These are phyloP conservation scores for Helotiales sp. DNA, from an alignment of 2,329 filamentous ascomycete genomes.

Conservation along the genomic window DNA sequence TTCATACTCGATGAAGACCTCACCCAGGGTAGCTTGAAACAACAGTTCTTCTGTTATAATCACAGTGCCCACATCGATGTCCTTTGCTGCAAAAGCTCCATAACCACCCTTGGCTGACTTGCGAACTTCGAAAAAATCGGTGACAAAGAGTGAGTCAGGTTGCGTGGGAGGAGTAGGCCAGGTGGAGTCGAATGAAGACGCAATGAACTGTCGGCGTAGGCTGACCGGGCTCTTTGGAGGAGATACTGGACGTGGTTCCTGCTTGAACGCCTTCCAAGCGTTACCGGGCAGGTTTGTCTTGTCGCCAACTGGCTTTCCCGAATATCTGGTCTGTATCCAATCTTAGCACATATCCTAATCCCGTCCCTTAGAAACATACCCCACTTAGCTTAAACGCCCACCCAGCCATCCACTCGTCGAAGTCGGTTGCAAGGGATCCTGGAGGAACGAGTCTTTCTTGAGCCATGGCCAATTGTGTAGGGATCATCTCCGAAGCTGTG, in stretches of 20 bases:
- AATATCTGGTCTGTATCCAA: not conserved
- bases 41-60: slow-evolving; percentile 31
- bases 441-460: not conserved
- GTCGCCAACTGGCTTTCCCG: not conserved
- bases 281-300: not conserved
- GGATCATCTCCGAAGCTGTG: not conserved
- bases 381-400: slow-evolving; percentile 4
- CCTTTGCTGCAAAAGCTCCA: slow-evolving; percentile 32
- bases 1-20: slow-evolving; percentile 22
- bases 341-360: not conserved
- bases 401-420: slow-evolving; percentile 10
- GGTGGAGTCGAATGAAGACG: not conserved
- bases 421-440: slow-evolving; percentile 12
- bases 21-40: slow-evolving; percentile 18
- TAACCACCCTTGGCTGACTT: slow-evolving; percentile 30
- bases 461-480: not conserved
- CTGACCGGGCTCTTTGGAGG: not conserved
- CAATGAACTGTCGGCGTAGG: not conserved
- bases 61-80: slow-evolving; percentile 26
- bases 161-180: not conserved
- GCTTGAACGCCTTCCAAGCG: not conserved
- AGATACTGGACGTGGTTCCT: not conserved
- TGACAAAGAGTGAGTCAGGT: slow-evolving; percentile 17
- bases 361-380: not conserved
- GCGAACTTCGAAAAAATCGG: slow-evolving; percentile 31